phyloP scores from a whole-genome alignment of 345 rosid genomes.

The Theobroma cacao region DNA sequence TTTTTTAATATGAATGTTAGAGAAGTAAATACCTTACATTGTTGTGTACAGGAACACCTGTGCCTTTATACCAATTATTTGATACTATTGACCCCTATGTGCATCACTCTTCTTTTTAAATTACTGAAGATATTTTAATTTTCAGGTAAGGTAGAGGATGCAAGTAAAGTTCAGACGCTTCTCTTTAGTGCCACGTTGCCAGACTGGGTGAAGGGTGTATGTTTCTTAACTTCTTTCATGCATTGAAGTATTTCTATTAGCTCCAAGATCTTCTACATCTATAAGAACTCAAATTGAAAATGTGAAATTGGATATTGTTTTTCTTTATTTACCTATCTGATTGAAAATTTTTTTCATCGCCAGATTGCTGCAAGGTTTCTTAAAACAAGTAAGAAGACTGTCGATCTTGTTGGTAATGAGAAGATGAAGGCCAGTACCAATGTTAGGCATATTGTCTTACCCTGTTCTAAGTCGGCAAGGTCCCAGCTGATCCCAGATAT shows the following conservation, averaged over 20 bases:
- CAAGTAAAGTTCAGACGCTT: conserved; percentile 89
- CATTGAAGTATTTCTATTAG: background rate
- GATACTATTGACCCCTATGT: background rate
- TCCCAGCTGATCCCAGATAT: conserved; percentile 84
- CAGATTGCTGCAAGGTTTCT: conserved; percentile 80
- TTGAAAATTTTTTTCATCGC: conserved; percentile 18
- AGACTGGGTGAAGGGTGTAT: conserved; percentile 76
- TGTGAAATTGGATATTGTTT: background rate
- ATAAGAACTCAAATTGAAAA: background rate
- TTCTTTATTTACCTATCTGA: background rate
- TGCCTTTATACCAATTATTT: background rate
- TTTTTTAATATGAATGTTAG: background rate
- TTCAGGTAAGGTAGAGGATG: conserved; percentile 85
- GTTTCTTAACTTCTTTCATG: conserved; percentile 25
- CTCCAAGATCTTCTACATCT: background rate
- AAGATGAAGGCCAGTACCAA: conserved; percentile 94
- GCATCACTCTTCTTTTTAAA: background rate
- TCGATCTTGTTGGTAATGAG: conserved; percentile 98
- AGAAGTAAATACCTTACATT: background rate
- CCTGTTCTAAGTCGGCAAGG: conserved; percentile 72
- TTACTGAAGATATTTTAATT: background rate
- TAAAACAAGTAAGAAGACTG: conserved; percentile 67
- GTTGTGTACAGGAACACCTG: too few relatives aligned
- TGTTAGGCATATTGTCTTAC: conserved; percentile 86
- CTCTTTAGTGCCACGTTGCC: conserved; percentile 99